These are phyloP conservation scores for Allodekkera sacchari DNA, from an alignment of 805 yeast species.

Conservation along the genomic window DNA sequence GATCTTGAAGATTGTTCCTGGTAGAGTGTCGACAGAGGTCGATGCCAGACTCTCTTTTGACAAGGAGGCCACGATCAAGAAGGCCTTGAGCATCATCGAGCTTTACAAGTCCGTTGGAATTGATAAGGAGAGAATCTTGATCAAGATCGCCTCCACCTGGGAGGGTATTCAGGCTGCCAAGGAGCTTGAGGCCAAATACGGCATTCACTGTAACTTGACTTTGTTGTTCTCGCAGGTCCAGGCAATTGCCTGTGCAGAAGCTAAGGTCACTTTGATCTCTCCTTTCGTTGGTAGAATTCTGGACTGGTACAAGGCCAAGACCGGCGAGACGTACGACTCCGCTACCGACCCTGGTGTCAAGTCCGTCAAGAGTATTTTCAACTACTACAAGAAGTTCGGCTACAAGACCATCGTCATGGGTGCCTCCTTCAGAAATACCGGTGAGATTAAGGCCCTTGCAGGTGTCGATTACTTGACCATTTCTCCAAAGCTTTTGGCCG, in stretches of 20 bases:
- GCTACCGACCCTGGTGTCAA: slow-evolving; percentile 93
- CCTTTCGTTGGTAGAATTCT: slow-evolving; percentile 99
- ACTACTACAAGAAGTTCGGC: slow-evolving; percentile 96
- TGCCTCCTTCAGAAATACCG: slow-evolving; percentile 97
- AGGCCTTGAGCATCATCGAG: slow-evolving; percentile 85
- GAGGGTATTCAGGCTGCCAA: slow-evolving; percentile 99
- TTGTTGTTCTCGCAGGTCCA: slow-evolving; percentile 90
- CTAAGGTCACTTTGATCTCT: slow-evolving; percentile 88
- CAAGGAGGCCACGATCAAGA: slow-evolving; percentile 86
- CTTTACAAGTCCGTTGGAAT: slow-evolving; percentile 84
- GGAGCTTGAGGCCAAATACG: slow-evolving; percentile 85
- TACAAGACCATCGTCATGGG: slow-evolving; percentile 99
- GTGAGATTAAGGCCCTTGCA: slow-evolving; percentile 92
- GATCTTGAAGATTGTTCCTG: slow-evolving; percentile 92
- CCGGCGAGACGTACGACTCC: slow-evolving; percentile 78
- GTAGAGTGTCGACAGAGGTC: slow-evolving; percentile 98
- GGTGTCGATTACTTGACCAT: slow-evolving; percentile 96
- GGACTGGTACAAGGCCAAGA: slow-evolving; percentile 94
- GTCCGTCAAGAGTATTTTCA: slow-evolving; percentile 82
- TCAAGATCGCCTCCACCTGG: slow-evolving; percentile 97
- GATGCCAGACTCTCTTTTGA: slow-evolving; percentile 97
- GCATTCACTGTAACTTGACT: slow-evolving; percentile 91
- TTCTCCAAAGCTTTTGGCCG: slow-evolving; percentile 86
- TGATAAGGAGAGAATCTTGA: slow-evolving; percentile 80
- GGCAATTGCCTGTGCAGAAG: slow-evolving; percentile 99